Conservation (phyloP, 345 rosid species). For the Moricandia arvensis region DNA sequence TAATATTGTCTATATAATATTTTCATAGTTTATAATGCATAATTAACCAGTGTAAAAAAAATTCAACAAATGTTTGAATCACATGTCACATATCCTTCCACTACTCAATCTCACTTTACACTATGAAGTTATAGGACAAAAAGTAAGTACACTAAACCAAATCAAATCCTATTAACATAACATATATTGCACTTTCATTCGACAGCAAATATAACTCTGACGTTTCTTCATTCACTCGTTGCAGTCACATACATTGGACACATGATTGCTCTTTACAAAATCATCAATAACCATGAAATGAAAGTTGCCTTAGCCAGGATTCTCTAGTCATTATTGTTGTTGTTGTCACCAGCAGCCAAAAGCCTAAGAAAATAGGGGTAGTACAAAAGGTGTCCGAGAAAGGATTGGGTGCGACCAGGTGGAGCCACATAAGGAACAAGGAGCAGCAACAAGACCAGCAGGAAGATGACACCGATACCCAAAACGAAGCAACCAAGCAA, state of each 20-base stretch:
- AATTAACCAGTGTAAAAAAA: too few species aligned
- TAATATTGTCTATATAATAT: too few species aligned
- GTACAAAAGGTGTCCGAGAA: not conserved
- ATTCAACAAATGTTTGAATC: not conserved
- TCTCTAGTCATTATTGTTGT: not conserved
- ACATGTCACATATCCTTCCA: not conserved
- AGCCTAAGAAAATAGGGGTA: conserved; percentile 18
- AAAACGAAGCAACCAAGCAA: conserved; percentile 13
- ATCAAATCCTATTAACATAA: not conserved
- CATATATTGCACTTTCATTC: not conserved
- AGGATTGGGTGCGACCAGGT: not conserved
- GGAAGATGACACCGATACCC: conserved; percentile 8
- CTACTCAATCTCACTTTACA: too few species aligned
- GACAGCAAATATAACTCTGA: too few species aligned
- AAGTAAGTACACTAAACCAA: not conserved
- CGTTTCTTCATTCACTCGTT: not conserved
- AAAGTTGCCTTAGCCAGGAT: not conserved
- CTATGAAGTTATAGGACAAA: not conserved
- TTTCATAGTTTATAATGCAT: too few species aligned
- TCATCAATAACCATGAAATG: not conserved
- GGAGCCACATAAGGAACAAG: conserved; percentile 13
- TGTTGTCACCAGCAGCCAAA: conserved; percentile 21
- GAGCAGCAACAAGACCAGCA: not conserved
- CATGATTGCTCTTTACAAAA: not conserved
- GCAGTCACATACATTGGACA: not conserved